Conservation (phyloP, 495 filamentous ascomycete genomes). For the Lophium mytilinum region DNA sequence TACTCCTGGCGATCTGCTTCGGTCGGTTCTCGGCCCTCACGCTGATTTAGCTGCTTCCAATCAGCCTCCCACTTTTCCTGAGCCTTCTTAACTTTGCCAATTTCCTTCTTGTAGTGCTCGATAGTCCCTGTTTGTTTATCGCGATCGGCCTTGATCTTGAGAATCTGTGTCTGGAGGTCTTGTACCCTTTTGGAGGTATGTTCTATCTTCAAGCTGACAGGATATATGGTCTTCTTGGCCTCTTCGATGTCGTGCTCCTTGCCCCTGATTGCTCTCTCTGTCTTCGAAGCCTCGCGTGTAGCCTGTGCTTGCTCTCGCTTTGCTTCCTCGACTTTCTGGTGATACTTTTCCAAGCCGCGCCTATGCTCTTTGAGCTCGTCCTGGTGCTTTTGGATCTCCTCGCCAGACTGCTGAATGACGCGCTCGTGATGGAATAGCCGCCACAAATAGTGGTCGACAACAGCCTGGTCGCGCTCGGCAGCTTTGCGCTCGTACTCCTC, state of each 20-base stretch:
- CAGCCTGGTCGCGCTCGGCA: conserved; percentile 81
- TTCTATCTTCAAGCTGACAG: conserved; percentile 87
- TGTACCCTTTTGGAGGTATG: conserved; percentile 64
- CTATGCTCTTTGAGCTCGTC: conserved; percentile 92
- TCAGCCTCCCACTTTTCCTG: conserved; percentile 83
- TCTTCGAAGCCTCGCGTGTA: conserved; percentile 67
- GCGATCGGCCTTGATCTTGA: conserved; percentile 64
- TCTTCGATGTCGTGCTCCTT: conserved; percentile 88
- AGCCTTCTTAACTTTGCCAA: conserved; percentile 79
- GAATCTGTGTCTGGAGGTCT: conserved; percentile 55
- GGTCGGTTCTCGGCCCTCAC: conserved; percentile 76
- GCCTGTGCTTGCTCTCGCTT: conserved; percentile 75
- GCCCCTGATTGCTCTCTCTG: conserved; percentile 70
- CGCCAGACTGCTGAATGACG: conserved; percentile 82
- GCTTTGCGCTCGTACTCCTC: conserved; percentile 84
- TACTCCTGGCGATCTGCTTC: conserved; percentile 86
- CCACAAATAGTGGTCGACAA: conserved; percentile 93
- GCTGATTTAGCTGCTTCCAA: conserved; percentile 71
- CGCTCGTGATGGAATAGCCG: conserved; percentile 95
- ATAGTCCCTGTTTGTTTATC: conserved; percentile 58
- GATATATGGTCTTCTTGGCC: conserved; percentile 74
- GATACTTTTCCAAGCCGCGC: conserved; percentile 77
- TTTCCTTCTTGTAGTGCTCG: conserved; percentile 66
- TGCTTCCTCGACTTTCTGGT: conserved; percentile 75
- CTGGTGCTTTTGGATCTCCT: conserved; percentile 87